Evolutionary conservation across 768 basidiomycete species (phyloP), one percentile per base, ranked within the genome.

Genomic region (Collybiopsis confluens): DNA sequence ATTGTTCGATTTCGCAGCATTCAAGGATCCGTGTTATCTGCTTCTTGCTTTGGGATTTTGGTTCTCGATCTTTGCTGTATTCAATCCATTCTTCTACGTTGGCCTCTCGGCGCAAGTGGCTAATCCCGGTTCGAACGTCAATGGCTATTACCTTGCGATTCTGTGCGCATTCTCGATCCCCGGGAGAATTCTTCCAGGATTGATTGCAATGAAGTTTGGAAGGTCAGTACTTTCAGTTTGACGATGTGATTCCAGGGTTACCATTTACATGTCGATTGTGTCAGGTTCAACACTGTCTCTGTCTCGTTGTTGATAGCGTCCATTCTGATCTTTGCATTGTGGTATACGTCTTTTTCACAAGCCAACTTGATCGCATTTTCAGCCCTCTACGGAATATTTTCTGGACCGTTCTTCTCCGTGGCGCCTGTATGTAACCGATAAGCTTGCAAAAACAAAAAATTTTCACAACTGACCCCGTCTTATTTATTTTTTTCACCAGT

Each of bases 71-170:
- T 56, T 65, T 38, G 57, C 64, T 2, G 45, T 59, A 1, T 62
- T 58, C 51, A 64, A 61, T 42, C 63, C 65, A 11, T 62, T 65
- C 38, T 66, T 68, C 58, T 66, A 64, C 40, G 57, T 68, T 28
- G 64, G 64, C 21, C 43, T 64, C 21, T 65, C 64, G 18, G 56
- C 58, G 1, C 46, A 55, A 5, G 49, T 57, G 2, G 58, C 61
- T 18, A 57, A 58, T 35, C 59, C 62, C 10, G 53, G 55, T 7
- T 45, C 57, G 11, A 40, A n/a, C 11, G 46, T 68, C 18, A 61
- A 62, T 15, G 57, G 60, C 23, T 66, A 67, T 54, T 62, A 62
- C 40, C 57, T 67, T 16, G 43, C 66, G 4, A 64, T 67, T 21
- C 50, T 64, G 43, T 61, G 60, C 45, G 66, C 63, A 7, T 55